Evolutionary conservation across 768 basidiomycete species (phyloP), one percentile per base, ranked within the genome.

Genomic region (Hericium erinaceus): DNA sequence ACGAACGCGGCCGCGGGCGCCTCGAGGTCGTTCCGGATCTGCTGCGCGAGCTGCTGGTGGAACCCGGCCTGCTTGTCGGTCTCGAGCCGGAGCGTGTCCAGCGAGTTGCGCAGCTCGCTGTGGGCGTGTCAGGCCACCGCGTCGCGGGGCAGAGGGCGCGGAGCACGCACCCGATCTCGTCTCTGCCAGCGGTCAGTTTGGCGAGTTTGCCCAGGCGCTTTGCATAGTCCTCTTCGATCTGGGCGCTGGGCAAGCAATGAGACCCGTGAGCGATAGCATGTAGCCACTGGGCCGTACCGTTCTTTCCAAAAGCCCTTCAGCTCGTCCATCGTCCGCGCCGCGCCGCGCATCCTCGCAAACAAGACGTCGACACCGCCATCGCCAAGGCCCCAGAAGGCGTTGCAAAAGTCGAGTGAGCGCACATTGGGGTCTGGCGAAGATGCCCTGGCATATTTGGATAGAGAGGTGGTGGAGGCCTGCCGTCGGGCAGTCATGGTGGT

Each of bases 191-290:
- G 8, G 80, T 64, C 58, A 76, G 64, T 71, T 90, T 95, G 37
- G 92, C 80, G 22, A 99, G 75, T 68, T 89, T 91, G 20, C 79
- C 73, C 13, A 99, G 67, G 28, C 85, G 81, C 71, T 92, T 93
- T 0, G 95, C 87, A 66, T 98, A 98, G 39, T 98, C 95, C 65
- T 98, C 94, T 70, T 98, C 95, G 60, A 98, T 97, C 33, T 77
- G 62, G 8, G 92, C 86, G 67, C 95, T 97, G 64, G 4, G 51
- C 44, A n/a, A 13, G 6, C 52, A 16, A 38, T 16, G n/a, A 41
- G 18, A 44, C 56, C 33, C 33, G 33, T 33, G 33, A 60, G 44
- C 55, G 18, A 54, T 44, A 41, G 39, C 26, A 24, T 50, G 22
- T 48, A n/a, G 20, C 11, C 16, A 8, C 53, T 18, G 60, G 39